These are phyloP conservation scores for Plasmodium cynomolgi DNA, from an alignment of 169 alveolate genomes.

Conservation along the genomic window DNA sequence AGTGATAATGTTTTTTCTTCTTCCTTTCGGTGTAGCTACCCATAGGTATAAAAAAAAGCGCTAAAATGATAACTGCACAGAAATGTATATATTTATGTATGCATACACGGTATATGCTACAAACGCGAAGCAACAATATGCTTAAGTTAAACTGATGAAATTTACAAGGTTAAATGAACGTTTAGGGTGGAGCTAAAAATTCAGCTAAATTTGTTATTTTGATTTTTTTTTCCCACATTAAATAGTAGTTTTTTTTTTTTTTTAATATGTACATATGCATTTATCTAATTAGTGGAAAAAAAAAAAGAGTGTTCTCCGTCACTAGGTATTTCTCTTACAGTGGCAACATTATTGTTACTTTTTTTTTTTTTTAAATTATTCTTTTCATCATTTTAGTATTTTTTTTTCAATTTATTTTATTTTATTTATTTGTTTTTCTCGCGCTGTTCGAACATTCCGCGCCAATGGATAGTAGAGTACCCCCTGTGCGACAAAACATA, in stretches of 20 bases:
- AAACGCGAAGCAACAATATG: background rate
- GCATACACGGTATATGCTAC: background rate
- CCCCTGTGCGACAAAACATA: background rate
- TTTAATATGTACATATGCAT: background rate
- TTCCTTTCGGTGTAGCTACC: background rate
- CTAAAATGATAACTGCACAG: no score
- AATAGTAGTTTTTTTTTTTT: background rate
- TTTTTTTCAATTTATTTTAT: no score
- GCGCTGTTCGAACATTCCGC: background rate
- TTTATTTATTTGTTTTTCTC: background rate
- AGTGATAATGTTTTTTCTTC: background rate
- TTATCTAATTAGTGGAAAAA: background rate
- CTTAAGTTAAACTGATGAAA: no score
- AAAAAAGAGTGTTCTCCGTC: background rate
- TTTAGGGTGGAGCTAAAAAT: background rate
- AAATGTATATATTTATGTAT: background rate
- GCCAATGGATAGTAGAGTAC: background rate
- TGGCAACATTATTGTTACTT: background rate
- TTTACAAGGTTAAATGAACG: background rate
- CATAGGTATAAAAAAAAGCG: no score
- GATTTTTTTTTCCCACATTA: background rate
- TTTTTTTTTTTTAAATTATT: no score
- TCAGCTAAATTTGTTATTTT: background rate
- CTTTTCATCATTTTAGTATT: background rate
- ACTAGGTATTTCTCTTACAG: background rate